Conservation (phyloP, 2,329 filamentous ascomycete genomes). For the Akanthomyces muscarius region DNA sequence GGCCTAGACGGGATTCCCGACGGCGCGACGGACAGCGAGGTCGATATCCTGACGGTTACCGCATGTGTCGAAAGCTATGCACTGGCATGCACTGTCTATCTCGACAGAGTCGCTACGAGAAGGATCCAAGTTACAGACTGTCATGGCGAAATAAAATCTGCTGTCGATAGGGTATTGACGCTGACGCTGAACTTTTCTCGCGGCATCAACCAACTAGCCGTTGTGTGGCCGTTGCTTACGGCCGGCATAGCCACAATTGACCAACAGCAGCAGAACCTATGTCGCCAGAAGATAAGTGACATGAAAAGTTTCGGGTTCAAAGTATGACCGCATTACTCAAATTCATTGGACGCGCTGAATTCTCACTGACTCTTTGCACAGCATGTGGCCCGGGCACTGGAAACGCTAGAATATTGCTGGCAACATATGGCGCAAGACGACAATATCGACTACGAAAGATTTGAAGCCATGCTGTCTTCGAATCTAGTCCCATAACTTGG, state of each 20-base stretch:
- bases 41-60: slow-evolving; percentile 17
- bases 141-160: background rate
- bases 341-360: background rate
- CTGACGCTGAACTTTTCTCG: slow-evolving; percentile 16
- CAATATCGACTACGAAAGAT: slow-evolving; percentile 13
- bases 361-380: background rate
- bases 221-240: slow-evolving; percentile 5
- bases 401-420: slow-evolving; percentile 19
- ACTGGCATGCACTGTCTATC: slow-evolving; percentile 18
- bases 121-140: slow-evolving; percentile 3
- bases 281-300: background rate
- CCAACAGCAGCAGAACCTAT: background rate
- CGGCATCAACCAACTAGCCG: slow-evolving; percentile 12
- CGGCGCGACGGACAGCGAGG: slow-evolving; percentile 9
- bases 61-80: slow-evolving; percentile 20
- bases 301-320: slow-evolving; percentile 5
- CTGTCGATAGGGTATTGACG: slow-evolving; percentile 3
- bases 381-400: slow-evolving; percentile 19
- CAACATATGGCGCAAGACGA: slow-evolving; percentile 10
- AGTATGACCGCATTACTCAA: background rate
- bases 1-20: background rate
- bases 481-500: slow-evolving; percentile 16
- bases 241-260: slow-evolving; percentile 1
- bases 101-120: slow-evolving; percentile 16
- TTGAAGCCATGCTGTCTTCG: slow-evolving; percentile 17